Conservation (phyloP, 768 basidiomycete genomes). For the Mycena rebaudengoi region DNA sequence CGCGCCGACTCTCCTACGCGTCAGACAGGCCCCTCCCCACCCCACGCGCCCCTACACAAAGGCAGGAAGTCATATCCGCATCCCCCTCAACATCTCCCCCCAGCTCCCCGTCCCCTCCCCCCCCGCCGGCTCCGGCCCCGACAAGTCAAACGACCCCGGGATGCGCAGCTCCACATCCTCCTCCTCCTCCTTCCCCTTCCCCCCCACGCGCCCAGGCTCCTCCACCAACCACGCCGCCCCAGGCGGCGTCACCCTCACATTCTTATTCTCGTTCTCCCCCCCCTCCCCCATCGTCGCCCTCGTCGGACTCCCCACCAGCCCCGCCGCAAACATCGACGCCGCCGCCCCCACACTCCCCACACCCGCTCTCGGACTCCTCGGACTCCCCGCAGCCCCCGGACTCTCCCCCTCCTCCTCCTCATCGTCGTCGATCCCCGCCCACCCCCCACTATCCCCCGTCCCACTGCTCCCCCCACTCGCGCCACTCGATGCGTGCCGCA, state of each 20-base stretch:
- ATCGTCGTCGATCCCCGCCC: conserved; percentile 38
- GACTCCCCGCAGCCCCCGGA: conserved; percentile 28
- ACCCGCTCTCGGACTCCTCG: neutral
- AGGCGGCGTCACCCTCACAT: conserved; percentile 48
- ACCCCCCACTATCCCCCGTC: too few species aligned
- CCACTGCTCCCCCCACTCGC: conserved; percentile 39
- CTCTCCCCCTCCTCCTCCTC: conserved; percentile 46
- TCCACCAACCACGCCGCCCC: conserved; percentile 29
- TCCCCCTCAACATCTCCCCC: conserved; percentile 41
- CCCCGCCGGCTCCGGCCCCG: conserved; percentile 15
- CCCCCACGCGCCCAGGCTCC: conserved; percentile 29
- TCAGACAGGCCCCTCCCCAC: neutral
- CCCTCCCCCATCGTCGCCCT: conserved; percentile 40
- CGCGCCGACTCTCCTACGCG: too few species aligned
- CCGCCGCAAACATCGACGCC: neutral
- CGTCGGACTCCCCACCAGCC: conserved; percentile 8
- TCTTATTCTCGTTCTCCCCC: too few species aligned
- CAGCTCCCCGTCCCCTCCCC: conserved; percentile 28
- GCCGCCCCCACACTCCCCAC: neutral
- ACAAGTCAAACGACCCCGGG: conserved; percentile 61
- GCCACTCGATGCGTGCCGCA: conserved; percentile 43
- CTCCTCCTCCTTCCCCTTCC: conserved; percentile 25
- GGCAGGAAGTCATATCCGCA: conserved; percentile 5
- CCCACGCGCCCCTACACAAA: neutral
- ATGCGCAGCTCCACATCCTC: conserved; percentile 49